Conservation (phyloP, 2,329 filamentous ascomycete genomes). For the Exophiala oligosperma region DNA sequence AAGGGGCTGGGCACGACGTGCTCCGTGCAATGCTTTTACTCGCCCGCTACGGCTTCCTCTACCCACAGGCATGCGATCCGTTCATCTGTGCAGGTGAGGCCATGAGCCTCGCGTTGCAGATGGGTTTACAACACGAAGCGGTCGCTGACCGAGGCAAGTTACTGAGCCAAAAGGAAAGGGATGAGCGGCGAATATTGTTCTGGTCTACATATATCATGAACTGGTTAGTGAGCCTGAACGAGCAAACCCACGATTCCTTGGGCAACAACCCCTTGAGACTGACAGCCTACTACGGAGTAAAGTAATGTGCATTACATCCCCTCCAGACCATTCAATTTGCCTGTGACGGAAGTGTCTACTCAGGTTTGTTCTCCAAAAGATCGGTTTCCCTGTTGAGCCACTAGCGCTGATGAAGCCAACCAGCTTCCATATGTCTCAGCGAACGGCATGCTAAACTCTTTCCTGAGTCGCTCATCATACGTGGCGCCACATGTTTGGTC, state of each 20-base stretch:
- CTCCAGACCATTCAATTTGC: too few species aligned
- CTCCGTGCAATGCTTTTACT: background rate
- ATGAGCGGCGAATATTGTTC: background rate
- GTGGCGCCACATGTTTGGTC: slow-evolving; percentile 1
- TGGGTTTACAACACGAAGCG: background rate
- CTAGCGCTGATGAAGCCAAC: background rate
- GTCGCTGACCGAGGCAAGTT: background rate
- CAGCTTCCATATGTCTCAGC: background rate
- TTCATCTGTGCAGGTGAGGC: background rate
- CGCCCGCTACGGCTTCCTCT: background rate
- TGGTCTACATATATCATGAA: slow-evolving; percentile 4
- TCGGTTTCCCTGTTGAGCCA: too few species aligned
- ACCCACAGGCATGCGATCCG: background rate
- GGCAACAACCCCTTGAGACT: too few species aligned
- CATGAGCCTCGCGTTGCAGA: background rate
- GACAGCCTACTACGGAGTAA: too few species aligned
- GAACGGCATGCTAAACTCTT: background rate
- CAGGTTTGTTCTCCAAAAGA: too few species aligned
- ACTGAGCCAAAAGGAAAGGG: background rate
- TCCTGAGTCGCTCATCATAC: background rate
- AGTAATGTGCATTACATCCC: too few species aligned
- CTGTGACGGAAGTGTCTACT: too few species aligned
- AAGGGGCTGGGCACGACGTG: background rate
- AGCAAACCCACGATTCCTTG: too few species aligned
- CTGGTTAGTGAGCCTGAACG: background rate